Evolutionary conservation across 768 basidiomycete genomes (phyloP).

Genomic region (Tylopilus rubrobrunneus): DNA sequence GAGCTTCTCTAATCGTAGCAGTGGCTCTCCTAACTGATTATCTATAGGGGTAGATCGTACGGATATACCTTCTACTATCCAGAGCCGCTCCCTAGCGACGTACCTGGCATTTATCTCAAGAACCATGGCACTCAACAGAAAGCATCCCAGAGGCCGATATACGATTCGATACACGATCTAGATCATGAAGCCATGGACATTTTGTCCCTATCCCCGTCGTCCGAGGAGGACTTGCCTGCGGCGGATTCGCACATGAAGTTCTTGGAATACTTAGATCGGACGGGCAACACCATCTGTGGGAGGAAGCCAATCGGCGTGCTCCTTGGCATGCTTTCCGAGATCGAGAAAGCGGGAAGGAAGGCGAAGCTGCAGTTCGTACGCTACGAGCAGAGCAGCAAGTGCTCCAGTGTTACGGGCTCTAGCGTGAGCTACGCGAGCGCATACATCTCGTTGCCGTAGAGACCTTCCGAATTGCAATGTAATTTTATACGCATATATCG

Average conservation of each 20-base stretch:
- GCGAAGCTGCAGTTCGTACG: conserved; percentile 71
- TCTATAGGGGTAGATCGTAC: conserved; percentile 74
- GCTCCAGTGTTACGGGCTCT: conserved; percentile 63
- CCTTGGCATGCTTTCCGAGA: conserved; percentile 63
- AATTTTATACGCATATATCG: background rate
- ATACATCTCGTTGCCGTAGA: conserved; percentile 53
- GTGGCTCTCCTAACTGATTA: background rate
- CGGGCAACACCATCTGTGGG: conserved; percentile 96
- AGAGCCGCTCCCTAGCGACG: conserved; percentile 45
- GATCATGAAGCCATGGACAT: conserved; percentile 85
- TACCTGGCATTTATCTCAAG: conserved; percentile 48
- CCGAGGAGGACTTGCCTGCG: conserved; percentile 40
- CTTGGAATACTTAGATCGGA: conserved; percentile 60
- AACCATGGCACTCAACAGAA: conserved; percentile 38
- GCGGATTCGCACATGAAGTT: conserved; percentile 58
- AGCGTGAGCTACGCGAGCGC: conserved; percentile 98
- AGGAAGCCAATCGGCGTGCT: conserved; percentile 94
- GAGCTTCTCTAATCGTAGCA: conserved; percentile 16
- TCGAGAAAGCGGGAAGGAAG: conserved; percentile 42
- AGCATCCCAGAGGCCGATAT: conserved; percentile 57
- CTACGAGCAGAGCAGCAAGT: conserved; percentile 90
- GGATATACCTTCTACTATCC: conserved; percentile 88
- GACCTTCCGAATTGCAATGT: background rate
- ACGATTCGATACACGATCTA: conserved; percentile 75
- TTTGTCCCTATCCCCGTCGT: conserved; percentile 52